Conservation (phyloP, 768 basidiomycete genomes). For the Tulasnella sp. region DNA sequence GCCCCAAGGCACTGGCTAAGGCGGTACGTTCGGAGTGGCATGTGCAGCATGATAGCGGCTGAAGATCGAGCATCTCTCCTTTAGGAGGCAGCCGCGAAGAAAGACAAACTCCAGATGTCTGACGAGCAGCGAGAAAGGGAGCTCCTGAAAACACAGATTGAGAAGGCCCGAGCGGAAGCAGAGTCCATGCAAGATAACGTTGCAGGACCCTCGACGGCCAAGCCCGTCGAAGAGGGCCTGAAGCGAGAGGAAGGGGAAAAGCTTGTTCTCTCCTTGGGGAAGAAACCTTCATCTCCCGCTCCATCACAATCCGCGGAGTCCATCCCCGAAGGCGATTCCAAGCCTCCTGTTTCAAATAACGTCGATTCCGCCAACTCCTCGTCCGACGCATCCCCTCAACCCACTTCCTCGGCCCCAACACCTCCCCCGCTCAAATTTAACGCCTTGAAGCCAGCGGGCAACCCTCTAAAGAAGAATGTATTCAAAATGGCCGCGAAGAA, state of each 20-base stretch:
- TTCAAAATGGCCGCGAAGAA: conserved; percentile 44
- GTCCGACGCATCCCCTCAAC: conserved; percentile 24
- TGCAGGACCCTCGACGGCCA: conserved; percentile 22
- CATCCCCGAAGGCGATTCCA: not conserved
- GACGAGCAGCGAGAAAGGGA: conserved; percentile 90
- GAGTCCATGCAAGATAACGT: conserved; percentile 1
- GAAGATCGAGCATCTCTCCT: not conserved
- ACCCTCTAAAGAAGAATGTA: conserved; percentile 36
- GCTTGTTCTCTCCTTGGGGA: conserved; percentile 62
- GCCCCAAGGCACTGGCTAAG: conserved; percentile 86
- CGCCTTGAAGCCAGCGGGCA: conserved; percentile 33
- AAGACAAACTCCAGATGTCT: conserved; percentile 79
- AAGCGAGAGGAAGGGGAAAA: conserved; percentile 60
- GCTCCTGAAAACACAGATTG: conserved; percentile 87
- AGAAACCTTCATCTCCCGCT: conserved; percentile 31
- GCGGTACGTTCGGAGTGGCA: conserved; percentile 38
- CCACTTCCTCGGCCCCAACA: conserved; percentile 24
- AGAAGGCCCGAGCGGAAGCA: conserved; percentile 47
- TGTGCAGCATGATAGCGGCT: not conserved
- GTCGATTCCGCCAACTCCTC: conserved; percentile 17
- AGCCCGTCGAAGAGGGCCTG: conserved; percentile 42
- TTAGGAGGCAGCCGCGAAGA: conserved; percentile 76
- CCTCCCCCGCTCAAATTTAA: conserved; percentile 44
- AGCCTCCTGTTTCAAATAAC: conserved; percentile 6
- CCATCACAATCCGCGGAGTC: conserved; percentile 17